Evolutionary conservation across 306 rosid species (phyloP).

Genomic region (Calophaca sinica): DNA sequence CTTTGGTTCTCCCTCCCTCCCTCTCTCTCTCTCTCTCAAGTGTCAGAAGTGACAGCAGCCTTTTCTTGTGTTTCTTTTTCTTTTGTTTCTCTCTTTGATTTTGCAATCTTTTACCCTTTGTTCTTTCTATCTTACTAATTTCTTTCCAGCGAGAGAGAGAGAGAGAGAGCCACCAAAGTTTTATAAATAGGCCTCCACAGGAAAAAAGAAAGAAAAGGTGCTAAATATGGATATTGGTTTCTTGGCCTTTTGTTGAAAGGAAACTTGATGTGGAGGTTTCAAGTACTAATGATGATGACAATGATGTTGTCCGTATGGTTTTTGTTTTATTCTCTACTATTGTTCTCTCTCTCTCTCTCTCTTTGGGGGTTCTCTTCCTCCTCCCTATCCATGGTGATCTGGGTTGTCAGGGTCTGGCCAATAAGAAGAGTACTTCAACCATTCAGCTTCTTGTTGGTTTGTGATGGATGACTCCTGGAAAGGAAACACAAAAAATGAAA

Average conservation of each 20-base stretch:
- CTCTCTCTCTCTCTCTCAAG: conserved; percentile 19
- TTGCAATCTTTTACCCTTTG: conserved; percentile 39
- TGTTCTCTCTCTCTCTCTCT: not conserved
- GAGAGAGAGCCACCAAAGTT: conserved; percentile 37
- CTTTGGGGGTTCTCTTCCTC: conserved; percentile 17
- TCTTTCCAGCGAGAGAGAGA: conserved; percentile 52
- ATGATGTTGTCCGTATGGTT: conserved; percentile 57
- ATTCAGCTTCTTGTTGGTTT: conserved; percentile 84
- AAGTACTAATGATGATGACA: conserved; percentile 57
- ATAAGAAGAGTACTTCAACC: conserved; percentile 95
- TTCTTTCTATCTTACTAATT: conserved; percentile 46
- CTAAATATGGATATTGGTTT: conserved; percentile 55
- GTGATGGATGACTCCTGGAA: conserved; percentile 77
- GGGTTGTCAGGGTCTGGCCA: conserved; percentile 90
- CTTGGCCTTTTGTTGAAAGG: conserved; percentile 56
- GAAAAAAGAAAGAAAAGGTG: conserved; percentile 53
- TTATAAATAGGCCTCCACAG: conserved; percentile 41
- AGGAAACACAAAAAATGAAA: conserved; percentile 43
- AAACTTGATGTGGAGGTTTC: conserved; percentile 58
- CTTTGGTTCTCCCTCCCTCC: conserved; percentile 59
- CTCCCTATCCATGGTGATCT: conserved; percentile 65
- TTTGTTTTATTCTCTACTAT: conserved; percentile 41
- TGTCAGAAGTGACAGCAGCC: conserved; percentile 70
- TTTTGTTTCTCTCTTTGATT: conserved; percentile 39
- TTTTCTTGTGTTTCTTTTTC: conserved; percentile 37